Evolutionary conservation across 1,284 basidiomycete genomes (phyloP).

Genomic region (Xerocomus cyaneibrunnescens): DNA sequence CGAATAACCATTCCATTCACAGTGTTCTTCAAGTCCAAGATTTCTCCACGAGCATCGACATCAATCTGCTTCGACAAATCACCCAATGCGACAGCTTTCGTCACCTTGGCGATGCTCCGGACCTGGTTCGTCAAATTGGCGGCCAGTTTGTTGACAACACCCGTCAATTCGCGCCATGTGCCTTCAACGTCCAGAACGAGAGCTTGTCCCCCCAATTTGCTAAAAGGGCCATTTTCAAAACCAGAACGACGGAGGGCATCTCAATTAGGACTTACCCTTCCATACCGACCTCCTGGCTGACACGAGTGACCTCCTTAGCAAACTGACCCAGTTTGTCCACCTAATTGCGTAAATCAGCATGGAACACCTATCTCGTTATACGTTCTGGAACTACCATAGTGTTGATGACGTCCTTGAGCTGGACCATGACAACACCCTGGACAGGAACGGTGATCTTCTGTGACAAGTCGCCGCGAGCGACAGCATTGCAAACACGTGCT

Average conservation of each 20-base stretch:
- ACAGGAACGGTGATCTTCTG: conserved; percentile 98
- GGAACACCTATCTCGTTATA: conserved; percentile 8
- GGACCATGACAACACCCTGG: conserved; percentile 95
- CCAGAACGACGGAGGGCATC: conserved; percentile 2
- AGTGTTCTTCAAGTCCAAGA: conserved; percentile 95
- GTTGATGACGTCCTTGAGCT: conserved; percentile 98
- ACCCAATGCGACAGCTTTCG: conserved; percentile 96
- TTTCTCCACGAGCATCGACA: conserved; percentile 95
- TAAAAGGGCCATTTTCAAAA: conserved; percentile 30
- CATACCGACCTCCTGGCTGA: conserved; percentile 90
- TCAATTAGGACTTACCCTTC: conserved; percentile 59
- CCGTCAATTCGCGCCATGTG: conserved; percentile 89
- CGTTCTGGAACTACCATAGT: conserved; percentile 69
- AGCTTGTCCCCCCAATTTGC: conserved; percentile 90
- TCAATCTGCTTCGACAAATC: conserved; percentile 97
- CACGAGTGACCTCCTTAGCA: conserved; percentile 82
- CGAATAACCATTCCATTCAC: conserved; percentile 98
- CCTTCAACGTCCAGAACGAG: conserved; percentile 92
- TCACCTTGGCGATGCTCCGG: conserved; percentile 91
- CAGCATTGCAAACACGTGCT: conserved; percentile 92
- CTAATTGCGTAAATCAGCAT: conserved; percentile 32
- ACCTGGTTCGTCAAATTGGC: conserved; percentile 95
- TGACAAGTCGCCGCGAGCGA: conserved; percentile 90
- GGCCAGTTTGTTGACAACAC: conserved; percentile 90
- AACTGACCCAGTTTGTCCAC: conserved; percentile 80